These are phyloP conservation scores for Pinus tabuliformis DNA, from an alignment of 75 land plant species.

Conservation along the genomic window DNA sequence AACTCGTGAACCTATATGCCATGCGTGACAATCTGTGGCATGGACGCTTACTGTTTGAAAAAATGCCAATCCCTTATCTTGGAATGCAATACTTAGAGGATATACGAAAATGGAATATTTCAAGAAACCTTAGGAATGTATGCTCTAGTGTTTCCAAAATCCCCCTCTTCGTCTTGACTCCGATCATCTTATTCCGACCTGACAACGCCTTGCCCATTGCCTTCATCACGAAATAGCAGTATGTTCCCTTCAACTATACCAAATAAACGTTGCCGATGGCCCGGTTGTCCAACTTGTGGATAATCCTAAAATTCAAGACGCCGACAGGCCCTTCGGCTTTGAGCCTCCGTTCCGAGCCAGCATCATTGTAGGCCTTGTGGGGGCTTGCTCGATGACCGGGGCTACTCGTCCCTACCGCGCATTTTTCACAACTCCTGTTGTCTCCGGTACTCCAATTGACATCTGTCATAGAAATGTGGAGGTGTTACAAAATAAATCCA, in stretches of 20 bases:
- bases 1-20: too few species aligned
- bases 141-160: slow-evolving; percentile 19
- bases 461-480: slow-evolving; percentile 11
- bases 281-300: slow-evolving; percentile 20
- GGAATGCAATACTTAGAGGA: too few species aligned
- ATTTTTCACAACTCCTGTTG: neutral
- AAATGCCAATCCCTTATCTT: too few species aligned
- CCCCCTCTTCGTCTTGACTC: slow-evolving; percentile 26
- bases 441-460: slow-evolving; percentile 5
- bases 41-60: too few species aligned
- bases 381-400: slow-evolving; percentile 10
- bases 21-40: too few species aligned
- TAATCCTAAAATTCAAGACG: slow-evolving; percentile 7
- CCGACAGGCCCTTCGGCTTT: neutral
- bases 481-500: too few species aligned
- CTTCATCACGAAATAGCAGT: slow-evolving; percentile 16
- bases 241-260: slow-evolving; percentile 14
- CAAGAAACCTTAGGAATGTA: too few species aligned
- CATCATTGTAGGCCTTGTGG: slow-evolving; percentile 10
- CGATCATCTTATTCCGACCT: neutral
- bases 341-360: slow-evolving; percentile 7
- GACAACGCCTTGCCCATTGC: slow-evolving; percentile 24
- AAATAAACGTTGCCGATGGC: slow-evolving; percentile 32
- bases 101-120: too few species aligned
- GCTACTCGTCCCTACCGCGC: neutral